Evolutionary conservation across 768 basidiomycete genomes (phyloP).

Genomic region (Boletus subcaerulescens): DNA sequence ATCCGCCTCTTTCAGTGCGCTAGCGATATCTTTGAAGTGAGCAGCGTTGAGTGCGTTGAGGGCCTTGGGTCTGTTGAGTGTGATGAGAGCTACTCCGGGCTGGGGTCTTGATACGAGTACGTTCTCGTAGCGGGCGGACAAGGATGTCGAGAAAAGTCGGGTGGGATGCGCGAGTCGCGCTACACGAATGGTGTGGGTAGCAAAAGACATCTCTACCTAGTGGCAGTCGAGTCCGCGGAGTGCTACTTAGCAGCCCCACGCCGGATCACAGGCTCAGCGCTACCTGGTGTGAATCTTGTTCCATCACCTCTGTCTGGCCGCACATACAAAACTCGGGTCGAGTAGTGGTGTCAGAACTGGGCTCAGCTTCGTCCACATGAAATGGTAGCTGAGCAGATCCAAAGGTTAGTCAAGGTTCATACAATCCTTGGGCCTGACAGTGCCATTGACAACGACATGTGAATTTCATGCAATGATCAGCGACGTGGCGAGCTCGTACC

Average conservation of each 20-base stretch:
- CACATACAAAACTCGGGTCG: too few species aligned
- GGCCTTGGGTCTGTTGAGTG: constrained; percentile 85
- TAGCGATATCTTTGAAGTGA: constrained; percentile 79
- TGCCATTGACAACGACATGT: too few species aligned
- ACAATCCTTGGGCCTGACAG: too few species aligned
- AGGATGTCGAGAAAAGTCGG: constrained; percentile 28
- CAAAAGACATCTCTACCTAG: constrained; percentile 16
- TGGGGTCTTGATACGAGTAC: constrained; percentile 70
- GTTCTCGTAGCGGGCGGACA: constrained; percentile 49
- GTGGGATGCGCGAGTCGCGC: not conserved
- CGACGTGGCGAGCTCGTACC: not conserved
- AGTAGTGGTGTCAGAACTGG: too few species aligned
- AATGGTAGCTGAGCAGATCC: too few species aligned
- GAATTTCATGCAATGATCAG: not conserved
- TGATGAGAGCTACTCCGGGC: constrained; percentile 72
- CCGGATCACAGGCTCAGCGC: too few species aligned
- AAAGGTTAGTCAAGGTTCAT: too few species aligned
- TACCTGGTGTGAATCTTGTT: too few species aligned
- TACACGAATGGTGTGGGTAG: not conserved
- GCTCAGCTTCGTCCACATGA: too few species aligned
- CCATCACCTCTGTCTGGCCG: too few species aligned
- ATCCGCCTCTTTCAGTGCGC: constrained; percentile 69
- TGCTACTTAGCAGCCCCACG: too few species aligned
- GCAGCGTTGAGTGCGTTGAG: constrained; percentile 84
- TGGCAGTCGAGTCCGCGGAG: too few species aligned